These are phyloP conservation scores for Solanum chiquidenum DNA, from an alignment of 257 asterid genomes.

Conservation along the genomic window DNA sequence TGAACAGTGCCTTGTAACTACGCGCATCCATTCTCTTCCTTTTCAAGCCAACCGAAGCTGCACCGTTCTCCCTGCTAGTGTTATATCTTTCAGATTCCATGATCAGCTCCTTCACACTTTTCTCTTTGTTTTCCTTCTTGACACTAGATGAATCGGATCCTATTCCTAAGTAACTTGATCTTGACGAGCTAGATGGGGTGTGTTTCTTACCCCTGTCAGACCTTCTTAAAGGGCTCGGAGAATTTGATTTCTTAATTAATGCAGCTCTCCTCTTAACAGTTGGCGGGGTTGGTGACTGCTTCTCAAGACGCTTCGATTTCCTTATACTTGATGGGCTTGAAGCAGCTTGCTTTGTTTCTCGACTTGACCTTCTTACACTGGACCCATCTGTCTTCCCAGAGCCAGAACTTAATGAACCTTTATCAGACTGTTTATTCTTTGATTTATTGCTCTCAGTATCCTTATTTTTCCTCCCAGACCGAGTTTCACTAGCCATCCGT, in stretches of 20 bases:
- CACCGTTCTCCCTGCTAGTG: slow-evolving; percentile 10
- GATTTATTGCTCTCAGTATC: slow-evolving; percentile 21
- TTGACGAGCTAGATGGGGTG: slow-evolving; percentile 15
- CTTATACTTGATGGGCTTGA: slow-evolving; percentile 22
- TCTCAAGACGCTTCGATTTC: slow-evolving; percentile 38
- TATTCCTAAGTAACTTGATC: slow-evolving; percentile 18
- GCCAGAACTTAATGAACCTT: slow-evolving; percentile 10
- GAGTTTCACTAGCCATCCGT: slow-evolving; percentile 5
- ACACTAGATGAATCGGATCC: slow-evolving; percentile 11
- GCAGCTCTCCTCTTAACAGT: slow-evolving; percentile 13
- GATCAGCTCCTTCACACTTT: slow-evolving; percentile 27
- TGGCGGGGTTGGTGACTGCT: slow-evolving; percentile 1
- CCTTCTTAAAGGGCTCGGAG: slow-evolving; percentile 32
- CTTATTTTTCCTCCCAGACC: slow-evolving; percentile 10
- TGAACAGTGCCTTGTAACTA: neutral
- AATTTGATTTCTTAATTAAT: slow-evolving; percentile 22
- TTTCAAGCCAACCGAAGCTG: slow-evolving; percentile 13
- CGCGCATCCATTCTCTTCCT: slow-evolving; percentile 3
- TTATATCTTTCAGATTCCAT: slow-evolving; percentile 29
- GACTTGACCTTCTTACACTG: slow-evolving; percentile 5
- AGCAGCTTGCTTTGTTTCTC: slow-evolving; percentile 19
- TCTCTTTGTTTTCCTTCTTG: slow-evolving; percentile 22
- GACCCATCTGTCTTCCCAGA: slow-evolving; percentile 13
- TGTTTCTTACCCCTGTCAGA: slow-evolving; percentile 35
- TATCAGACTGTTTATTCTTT: slow-evolving; percentile 16